Conservation (phyloP, 306 rosid species). For the Pachyrhizus erosus region DNA sequence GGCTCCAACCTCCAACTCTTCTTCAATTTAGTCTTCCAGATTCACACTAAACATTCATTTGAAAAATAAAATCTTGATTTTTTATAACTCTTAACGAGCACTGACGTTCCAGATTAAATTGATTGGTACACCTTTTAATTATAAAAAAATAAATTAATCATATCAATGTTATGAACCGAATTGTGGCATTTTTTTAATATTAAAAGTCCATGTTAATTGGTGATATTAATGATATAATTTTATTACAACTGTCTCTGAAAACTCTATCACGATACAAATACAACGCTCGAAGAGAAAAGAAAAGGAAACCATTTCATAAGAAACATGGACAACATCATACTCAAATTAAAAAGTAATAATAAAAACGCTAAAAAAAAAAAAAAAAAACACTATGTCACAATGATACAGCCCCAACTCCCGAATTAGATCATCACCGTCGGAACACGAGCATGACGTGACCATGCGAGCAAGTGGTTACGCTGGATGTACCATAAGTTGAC, state of each 20-base stretch:
- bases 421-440: background rate
- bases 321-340: slow-evolving; percentile 1
- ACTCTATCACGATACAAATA: background rate
- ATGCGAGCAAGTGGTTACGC: slow-evolving; percentile 15
- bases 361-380: background rate
- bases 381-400: slow-evolving; percentile 30
- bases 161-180: background rate
- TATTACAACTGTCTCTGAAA: background rate
- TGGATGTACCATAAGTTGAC: background rate
- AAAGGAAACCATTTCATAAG: slow-evolving; percentile 26
- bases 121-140: no score
- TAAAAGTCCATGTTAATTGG: background rate
- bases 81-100: background rate
- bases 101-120: background rate
- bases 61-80: background rate
- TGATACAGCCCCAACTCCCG: slow-evolving; percentile 13
- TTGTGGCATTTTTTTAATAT: background rate
- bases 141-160: no score
- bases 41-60: background rate
- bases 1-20: background rate
- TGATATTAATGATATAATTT: background rate
- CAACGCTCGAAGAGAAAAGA: background rate
- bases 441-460: background rate
- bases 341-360: slow-evolving; percentile 6
- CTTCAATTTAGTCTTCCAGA: background rate